Conservation (phyloP, 192 early-diverging fungal species). For the Coemansia sp. region DNA sequence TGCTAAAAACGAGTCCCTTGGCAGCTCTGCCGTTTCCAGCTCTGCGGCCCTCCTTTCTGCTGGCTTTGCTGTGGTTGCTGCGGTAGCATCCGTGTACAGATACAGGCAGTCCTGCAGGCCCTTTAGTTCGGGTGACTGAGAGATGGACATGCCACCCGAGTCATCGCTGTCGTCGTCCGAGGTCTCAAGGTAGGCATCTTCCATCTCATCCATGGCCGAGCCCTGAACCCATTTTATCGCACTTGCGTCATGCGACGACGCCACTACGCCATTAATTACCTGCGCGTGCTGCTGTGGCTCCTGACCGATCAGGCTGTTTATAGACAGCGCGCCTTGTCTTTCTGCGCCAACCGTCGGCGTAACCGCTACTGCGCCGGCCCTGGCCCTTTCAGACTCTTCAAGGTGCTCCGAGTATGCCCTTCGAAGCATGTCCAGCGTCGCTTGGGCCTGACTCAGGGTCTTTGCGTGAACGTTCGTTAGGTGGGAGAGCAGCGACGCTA, state of each 20-base stretch:
- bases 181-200: constrained; percentile 77
- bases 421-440: constrained; percentile 22
- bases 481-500: constrained; percentile 69
- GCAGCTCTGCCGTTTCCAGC: no score
- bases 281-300: constrained; percentile 7
- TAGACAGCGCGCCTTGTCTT: constrained; percentile 37
- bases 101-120: constrained; percentile 32
- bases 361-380: constrained; percentile 18
- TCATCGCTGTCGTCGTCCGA: constrained; percentile 57
- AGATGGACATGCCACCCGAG: constrained; percentile 5
- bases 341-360: constrained; percentile 45
- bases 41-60: no score
- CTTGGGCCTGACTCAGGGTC: constrained; percentile 14
- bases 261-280: constrained; percentile 4
- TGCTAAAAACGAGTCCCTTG: no score
- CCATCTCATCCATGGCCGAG: constrained; percentile 63
- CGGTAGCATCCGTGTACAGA: constrained; percentile 13
- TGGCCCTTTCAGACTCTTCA: constrained; percentile 14
- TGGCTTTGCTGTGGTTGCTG: constrained; percentile 3
- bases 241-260: neutral
- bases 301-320: constrained; percentile 31
- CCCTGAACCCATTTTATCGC: constrained; percentile 30
- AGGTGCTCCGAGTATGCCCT: constrained; percentile 33
- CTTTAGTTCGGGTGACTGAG: constrained; percentile 30
- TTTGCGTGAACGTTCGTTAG: constrained; percentile 46